A percentile compares a stretch with the other conserved stretches of the same genome.
phyloP scores from a whole-genome alignment of 2,329 filamentous ascomycete species.

The Fusarium odoratissimum region DNA sequence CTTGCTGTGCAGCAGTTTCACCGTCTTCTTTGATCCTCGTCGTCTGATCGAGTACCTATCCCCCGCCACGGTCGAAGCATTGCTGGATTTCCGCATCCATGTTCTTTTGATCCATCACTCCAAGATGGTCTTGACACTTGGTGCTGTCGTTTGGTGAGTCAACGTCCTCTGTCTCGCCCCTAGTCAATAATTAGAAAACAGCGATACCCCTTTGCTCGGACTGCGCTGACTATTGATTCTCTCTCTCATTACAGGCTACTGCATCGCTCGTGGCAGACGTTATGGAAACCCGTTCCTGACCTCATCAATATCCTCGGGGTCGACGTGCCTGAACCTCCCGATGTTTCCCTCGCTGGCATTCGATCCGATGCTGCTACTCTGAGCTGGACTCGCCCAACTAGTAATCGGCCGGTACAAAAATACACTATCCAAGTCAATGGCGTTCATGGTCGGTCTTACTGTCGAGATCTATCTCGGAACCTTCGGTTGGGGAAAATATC shows the following conservation, averaged over 20 bases:
- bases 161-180: conserved; percentile 4
- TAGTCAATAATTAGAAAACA: neutral
- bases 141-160: conserved; percentile 65
- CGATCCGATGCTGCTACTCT: conserved; percentile 87
- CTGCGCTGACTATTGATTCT: conserved; percentile 25
- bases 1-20: conserved; percentile 48
- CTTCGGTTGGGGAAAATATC: neutral
- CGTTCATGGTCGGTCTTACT: conserved; percentile 75
- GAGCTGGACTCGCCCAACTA: conserved; percentile 84
- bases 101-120: conserved; percentile 61
- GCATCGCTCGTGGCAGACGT: conserved; percentile 86
- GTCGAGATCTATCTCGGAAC: neutral
- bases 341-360: conserved; percentile 91
- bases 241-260: conserved; percentile 70
- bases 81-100: conserved; percentile 59
- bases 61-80: conserved; percentile 45
- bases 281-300: conserved; percentile 90
- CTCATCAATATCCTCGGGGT: conserved; percentile 92
- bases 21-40: conserved; percentile 50
- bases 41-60: conserved; percentile 47
- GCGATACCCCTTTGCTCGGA: neutral
- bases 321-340: conserved; percentile 90
- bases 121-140: conserved; percentile 66
- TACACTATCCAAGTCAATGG: conserved; percentile 95
- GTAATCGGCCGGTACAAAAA: conserved; percentile 78